Evolutionary conservation across 148 eudicot genomes (phyloP), one percentile per base, ranked within the genome.

Genomic region (Camellia lanceoleosa): DNA sequence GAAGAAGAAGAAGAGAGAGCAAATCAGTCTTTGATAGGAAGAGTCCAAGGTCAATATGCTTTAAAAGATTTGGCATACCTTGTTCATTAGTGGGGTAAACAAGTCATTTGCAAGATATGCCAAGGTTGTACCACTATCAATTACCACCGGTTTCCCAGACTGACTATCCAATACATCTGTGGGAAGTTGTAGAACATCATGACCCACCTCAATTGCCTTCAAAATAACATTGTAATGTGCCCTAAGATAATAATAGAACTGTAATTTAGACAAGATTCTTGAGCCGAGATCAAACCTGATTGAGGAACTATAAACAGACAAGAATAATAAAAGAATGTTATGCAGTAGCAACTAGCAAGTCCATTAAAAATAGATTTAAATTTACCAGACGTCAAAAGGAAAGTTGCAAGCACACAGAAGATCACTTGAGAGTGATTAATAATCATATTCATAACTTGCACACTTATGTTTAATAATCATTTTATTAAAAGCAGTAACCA

Each of bases 81-180:
- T 88, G 10, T 68, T 5, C 75, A 91, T 60, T 72, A 93, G 71
- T 54, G 80, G 81, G 66, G 82, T 86, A 89, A 82, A 91, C 77
- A 93, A 82, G 19, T 85, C 90, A 74, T 87, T 85, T 41, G 92
- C 92, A 62, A 93, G 97, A 93, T 95, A 90, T 1, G 97, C 96
- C 85, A 95, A 89, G 72, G 98, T 95, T 79, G 98, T 93, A 75
- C 98, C 97, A 71, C 98, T 93, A 82, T 95, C 98, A 80, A 95
- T 85, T 68, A 95, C 88, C 61, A 92, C 88, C 30, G 86, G 84
- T 76, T 80, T 80, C 38, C 84, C 86, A 7, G 84, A 42, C 15
- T 81, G 87, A 71, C 80, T 56, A 68, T 82, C 86, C 49, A 82
- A 79, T 19, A 59, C 20, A 80, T 80, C 83, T 64, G 90, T 71